Evolutionary conservation across 2,329 filamentous ascomycete genomes (phyloP), one percentile per base, ranked within the genome.

Genomic region (Geosmithia putterillii): DNA sequence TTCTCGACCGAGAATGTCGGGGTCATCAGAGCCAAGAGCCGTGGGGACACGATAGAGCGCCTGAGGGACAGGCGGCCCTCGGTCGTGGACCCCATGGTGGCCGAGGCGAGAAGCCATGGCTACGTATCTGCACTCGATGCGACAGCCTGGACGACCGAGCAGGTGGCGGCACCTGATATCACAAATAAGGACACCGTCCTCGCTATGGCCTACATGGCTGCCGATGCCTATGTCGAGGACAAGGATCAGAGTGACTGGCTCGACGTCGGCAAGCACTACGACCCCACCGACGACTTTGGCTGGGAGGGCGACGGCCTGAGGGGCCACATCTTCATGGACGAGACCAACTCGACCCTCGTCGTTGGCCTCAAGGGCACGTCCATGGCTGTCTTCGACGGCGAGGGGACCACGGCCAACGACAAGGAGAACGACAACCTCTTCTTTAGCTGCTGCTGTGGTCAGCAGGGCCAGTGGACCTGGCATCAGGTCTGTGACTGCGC

Each of bases 371-470:
- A 98, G 64, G 92, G 90, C 43, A 95, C 89, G 0, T 86, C 82
- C 1, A 78, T 83, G 2, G 90, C 92, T 12, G 81, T 96, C 3
- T 96, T 95, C 57, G 90, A 96, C 59, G 92, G 92, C n/a, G 85
- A 90, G 34, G 90, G 89, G 42, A 96, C 92, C 1, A 96, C 90
- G 0, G 94, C 88, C 21, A 95, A 95, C 52, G 92, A 98, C 66
- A 98, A 98, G 66, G 71, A 89, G 55, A 98, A 96, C 59, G 92
- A 98, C 63, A 98, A 98, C 58, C 71, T 98, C 9, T 95, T 94
- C 63, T 95, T 95, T 66, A 94, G 89, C 57, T 98, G 92, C 65
- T 98, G 92, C 62, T 98, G 92, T 63, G 92, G 80, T 4, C 88
- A 95, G 63, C 89, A 94, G 53, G 88, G 89, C 0, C 86, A 88